A percentile compares a stretch with the other conserved stretches of the same genome.
These are phyloP conservation scores for Aphanomyces euteiches DNA, from an alignment of 352 stramenopile genomes.

Conservation along the genomic window DNA sequence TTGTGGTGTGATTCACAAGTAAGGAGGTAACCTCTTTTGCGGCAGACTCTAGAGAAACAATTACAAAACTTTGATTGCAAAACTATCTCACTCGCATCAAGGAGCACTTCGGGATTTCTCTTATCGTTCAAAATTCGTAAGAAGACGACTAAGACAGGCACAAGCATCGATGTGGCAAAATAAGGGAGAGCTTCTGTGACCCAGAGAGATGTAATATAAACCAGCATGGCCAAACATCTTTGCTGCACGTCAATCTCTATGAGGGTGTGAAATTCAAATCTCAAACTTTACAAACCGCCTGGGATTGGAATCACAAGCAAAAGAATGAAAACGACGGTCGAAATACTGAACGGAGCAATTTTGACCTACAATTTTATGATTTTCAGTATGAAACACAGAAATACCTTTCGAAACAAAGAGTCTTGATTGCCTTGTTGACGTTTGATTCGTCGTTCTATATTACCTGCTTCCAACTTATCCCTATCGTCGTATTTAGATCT, in stretches of 20 bases:
- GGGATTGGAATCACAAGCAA: constrained; percentile 69
- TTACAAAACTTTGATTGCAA: constrained; percentile 5
- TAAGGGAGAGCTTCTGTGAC: constrained; percentile 89
- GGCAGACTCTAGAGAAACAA: constrained; percentile 48
- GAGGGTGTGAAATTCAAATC: not conserved
- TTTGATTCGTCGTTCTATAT: constrained; percentile 79
- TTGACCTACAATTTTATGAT: constrained; percentile 54
- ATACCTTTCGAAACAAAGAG: constrained; percentile 73
- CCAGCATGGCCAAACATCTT: constrained; percentile 84
- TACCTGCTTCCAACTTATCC: constrained; percentile 84
- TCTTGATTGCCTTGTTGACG: constrained; percentile 81
- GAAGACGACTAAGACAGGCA: constrained; percentile 86
- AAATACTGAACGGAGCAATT: constrained; percentile 66
- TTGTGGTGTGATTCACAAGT: constrained; percentile 90
- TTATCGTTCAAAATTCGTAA: constrained; percentile 86
- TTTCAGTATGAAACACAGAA: constrained; percentile 12
- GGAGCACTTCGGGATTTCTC: constrained; percentile 55
- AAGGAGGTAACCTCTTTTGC: constrained; percentile 86
- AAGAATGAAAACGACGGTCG: constrained; percentile 65
- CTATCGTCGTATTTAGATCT: constrained; percentile 28
- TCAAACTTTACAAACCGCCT: constrained; percentile 42
- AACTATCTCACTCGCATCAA: constrained; percentile 57
- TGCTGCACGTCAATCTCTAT: constrained; percentile 74
- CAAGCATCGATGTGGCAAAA: constrained; percentile 86
- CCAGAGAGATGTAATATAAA: constrained; percentile 88